phyloP scores from a whole-genome alignment of 1,284 basidiomycete genomes.

The Neotropicomus parvogracilis region DNA sequence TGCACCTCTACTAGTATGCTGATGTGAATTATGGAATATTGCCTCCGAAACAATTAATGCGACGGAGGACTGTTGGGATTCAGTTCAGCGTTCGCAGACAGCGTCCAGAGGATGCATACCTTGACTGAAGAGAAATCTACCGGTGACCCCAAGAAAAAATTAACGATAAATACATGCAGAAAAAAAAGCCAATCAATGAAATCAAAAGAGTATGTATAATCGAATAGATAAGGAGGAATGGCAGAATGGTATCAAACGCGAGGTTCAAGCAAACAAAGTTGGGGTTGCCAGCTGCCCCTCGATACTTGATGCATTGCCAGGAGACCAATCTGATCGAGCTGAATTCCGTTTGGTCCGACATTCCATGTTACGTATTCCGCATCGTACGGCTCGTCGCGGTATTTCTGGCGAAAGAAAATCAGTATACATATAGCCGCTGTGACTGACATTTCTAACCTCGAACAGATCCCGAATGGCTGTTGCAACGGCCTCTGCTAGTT shows the following conservation, averaged over 20 bases:
- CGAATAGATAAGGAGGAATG: background rate
- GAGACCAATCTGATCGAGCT: conserved; percentile 25
- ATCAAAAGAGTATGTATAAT: background rate
- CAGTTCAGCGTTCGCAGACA: background rate
- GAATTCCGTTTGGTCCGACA: conserved; percentile 25
- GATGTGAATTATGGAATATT: conserved; percentile 6
- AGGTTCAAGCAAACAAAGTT: conserved; percentile 25
- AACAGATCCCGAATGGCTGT: conserved; percentile 39
- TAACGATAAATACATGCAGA: background rate
- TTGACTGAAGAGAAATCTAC: conserved; percentile 1
- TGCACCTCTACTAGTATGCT: conserved; percentile 15
- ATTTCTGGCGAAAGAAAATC: conserved; percentile 13
- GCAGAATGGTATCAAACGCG: conserved; percentile 9
- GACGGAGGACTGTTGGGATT: background rate
- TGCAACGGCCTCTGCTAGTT: conserved; percentile 40
- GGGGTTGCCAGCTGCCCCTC: conserved; percentile 32
- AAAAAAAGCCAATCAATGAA: background rate
- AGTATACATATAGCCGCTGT: background rate
- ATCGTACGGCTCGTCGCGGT: conserved; percentile 15
- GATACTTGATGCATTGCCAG: conserved; percentile 28
- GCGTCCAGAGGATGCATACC: background rate
- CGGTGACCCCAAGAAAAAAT: background rate
- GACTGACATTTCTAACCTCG: conserved; percentile 21
- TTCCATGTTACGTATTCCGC: conserved; percentile 20
- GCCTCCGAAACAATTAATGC: background rate